Base-by-base conservation (phyloP, 306 rosid genomes). In the Vachellia pachyceras region DNA sequence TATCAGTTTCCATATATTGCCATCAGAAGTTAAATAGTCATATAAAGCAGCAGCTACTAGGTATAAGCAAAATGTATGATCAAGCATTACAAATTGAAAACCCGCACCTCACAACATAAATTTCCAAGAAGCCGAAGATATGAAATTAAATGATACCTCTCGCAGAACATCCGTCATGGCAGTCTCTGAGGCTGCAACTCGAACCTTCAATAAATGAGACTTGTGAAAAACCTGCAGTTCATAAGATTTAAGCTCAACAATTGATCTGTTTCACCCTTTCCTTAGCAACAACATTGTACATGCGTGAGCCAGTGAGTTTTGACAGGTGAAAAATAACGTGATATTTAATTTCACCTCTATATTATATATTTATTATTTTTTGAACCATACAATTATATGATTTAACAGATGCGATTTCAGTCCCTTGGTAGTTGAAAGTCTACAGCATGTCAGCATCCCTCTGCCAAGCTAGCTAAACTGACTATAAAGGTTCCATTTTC, bases 151-250 rank as follows among this genome's bases (percentile, higher is more conserved):
- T 17, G 58, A 84, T 88, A 92, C 99, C 99, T 96, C 99, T 3
- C 98, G 97, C 70, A 93, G 84, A 82, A 96, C 99, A 87, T 96
- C 99, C 54, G 92, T 88, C 99, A 96, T 96, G 77, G 99, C 99
- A 63, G 99, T 96, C 92, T 96, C 99, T 18, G 96, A 90, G 61
- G 97, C 98, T 84, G 94, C 96, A 84, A 96, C 99, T 77, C 98
- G 94, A 75, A 88, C 92, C 88, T 88, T 93, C 85, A 87, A 83
- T 72, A 96, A 84, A 90, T 96, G 94, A 84, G 99, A 96, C 90
- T 96, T 96, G 72, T 92, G 98, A 80, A 96, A 96, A 77, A 97
- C 93, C 99, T 96, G 82, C 73, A 76, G 57, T 84, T 71, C 69
- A 81, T 64, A 61, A 78, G 39, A 75, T 18, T 69, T 61, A 44